A percentile compares a stretch with the other conserved stretches of the same genome.
Evolutionary conservation across 257 asterid genomes (phyloP).

Genomic region (Solanum chmielewskii): DNA sequence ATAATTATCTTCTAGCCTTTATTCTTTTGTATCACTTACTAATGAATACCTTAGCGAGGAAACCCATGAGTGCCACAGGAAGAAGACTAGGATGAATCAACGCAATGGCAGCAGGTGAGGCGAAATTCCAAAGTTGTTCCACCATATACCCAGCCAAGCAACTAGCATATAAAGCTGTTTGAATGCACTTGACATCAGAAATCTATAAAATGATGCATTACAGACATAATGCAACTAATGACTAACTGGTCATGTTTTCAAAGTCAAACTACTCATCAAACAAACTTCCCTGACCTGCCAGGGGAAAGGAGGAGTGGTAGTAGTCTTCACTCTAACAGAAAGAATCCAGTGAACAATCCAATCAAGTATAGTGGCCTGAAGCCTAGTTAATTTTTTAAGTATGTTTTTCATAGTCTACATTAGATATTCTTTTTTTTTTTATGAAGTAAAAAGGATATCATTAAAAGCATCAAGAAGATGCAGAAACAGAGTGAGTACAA

Average conservation of each 20-base stretch:
- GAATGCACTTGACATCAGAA: slow-evolving; percentile 6
- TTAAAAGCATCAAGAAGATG: neutral
- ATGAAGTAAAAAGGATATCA: neutral
- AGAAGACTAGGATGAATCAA: slow-evolving; percentile 87
- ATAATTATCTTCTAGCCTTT: slow-evolving; percentile 1
- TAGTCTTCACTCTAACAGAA: neutral
- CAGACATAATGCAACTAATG: neutral
- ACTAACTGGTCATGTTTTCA: neutral
- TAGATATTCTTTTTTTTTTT: neutral
- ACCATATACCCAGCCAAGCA: slow-evolving; percentile 91
- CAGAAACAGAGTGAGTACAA: neutral
- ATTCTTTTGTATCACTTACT: neutral
- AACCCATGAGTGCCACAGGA: slow-evolving; percentile 87
- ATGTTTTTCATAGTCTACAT: neutral
- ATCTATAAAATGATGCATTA: neutral
- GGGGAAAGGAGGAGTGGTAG: neutral
- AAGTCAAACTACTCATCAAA: neutral
- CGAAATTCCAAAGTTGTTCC: slow-evolving; percentile 95
- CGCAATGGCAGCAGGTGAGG: slow-evolving; percentile 96
- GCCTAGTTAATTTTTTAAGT: neutral
- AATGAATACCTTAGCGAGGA: slow-evolving; percentile 62
- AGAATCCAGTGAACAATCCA: neutral
- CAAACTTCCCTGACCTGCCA: neutral
- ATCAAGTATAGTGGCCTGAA: neutral
- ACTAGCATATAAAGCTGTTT: slow-evolving; percentile 75